Percentiles rank a stretch among this genome's conserved stretches.
Evolutionary conservation across 208 protist genomes (phyloP).

Genomic region (Leishmania martiniquensis): DNA sequence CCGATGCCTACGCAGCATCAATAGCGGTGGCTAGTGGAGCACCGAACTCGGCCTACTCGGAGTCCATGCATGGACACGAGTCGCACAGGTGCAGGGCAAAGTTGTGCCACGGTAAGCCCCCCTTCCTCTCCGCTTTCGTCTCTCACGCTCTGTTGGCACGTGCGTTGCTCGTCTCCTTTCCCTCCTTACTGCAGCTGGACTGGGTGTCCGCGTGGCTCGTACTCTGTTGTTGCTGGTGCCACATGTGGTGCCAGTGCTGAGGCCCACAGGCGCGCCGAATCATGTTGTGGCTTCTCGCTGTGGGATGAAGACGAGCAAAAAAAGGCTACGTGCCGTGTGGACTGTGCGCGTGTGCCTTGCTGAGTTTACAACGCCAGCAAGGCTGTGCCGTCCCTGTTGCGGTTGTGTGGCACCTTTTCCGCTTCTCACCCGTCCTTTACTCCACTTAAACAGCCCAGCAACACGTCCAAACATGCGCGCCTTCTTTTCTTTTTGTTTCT

Average conservation of each 20-base stretch:
- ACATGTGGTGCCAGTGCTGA: neutral
- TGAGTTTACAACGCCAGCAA: neutral
- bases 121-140: neutral
- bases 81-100: neutral
- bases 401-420: neutral
- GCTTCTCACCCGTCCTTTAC: neutral
- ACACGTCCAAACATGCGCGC: neutral
- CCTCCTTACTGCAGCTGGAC: neutral
- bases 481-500: neutral
- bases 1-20: conserved; percentile 45
- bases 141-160: neutral
- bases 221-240: neutral
- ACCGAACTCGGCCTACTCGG: neutral
- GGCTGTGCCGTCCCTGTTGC: neutral
- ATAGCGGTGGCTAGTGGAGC: conserved; percentile 1
- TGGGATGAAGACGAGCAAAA: too few relatives aligned
- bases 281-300: neutral
- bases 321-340: too few relatives aligned
- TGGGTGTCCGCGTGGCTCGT: neutral
- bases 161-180: neutral
- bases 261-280: neutral
- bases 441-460: neutral
- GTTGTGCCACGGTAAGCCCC: neutral
- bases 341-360: neutral
- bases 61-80: neutral